Evolutionary conservation across 2,329 filamentous ascomycete genomes (phyloP).

Genomic region (Epichloe brachyelytri): DNA sequence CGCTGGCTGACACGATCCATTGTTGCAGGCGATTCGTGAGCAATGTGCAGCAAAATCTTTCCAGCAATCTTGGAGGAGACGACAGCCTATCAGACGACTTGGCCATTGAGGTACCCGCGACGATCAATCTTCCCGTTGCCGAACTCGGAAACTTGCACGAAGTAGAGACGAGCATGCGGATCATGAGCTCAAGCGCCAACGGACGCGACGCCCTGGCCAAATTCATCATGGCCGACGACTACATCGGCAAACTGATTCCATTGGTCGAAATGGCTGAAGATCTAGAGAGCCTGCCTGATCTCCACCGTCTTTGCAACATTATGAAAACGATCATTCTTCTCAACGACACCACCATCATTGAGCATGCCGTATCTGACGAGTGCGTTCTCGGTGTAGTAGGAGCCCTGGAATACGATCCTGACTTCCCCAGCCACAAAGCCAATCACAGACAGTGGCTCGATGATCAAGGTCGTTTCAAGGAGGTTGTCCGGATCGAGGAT

Average conservation of each 20-base stretch:
- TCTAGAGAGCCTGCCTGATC: constrained; percentile 70
- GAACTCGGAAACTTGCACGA: constrained; percentile 74
- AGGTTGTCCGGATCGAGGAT: constrained; percentile 88
- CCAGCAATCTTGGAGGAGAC: constrained; percentile 40
- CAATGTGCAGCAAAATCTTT: constrained; percentile 65
- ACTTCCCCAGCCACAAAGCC: constrained; percentile 94
- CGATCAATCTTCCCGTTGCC: constrained; percentile 64
- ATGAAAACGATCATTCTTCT: constrained; percentile 93
- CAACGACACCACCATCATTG: constrained; percentile 91
- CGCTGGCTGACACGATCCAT: constrained; percentile 1
- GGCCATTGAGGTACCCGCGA: constrained; percentile 56
- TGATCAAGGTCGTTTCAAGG: constrained; percentile 82
- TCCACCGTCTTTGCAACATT: constrained; percentile 91
- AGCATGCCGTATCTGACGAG: constrained; percentile 81
- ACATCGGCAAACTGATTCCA: constrained; percentile 75
- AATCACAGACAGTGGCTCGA: constrained; percentile 91
- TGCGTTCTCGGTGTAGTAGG: constrained; percentile 87
- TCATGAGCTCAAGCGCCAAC: constrained; percentile 57
- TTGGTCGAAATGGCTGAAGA: constrained; percentile 84
- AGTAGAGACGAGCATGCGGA: constrained; percentile 73
- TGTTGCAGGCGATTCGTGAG: constrained; percentile 73
- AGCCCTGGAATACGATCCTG: constrained; percentile 92
- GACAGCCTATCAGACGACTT: constrained; percentile 81
- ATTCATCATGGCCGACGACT: constrained; percentile 72
- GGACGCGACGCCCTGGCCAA: constrained; percentile 82